phyloP scores from a whole-genome alignment of 192 early-diverging fungal species.

The Coemansia sp. region DNA sequence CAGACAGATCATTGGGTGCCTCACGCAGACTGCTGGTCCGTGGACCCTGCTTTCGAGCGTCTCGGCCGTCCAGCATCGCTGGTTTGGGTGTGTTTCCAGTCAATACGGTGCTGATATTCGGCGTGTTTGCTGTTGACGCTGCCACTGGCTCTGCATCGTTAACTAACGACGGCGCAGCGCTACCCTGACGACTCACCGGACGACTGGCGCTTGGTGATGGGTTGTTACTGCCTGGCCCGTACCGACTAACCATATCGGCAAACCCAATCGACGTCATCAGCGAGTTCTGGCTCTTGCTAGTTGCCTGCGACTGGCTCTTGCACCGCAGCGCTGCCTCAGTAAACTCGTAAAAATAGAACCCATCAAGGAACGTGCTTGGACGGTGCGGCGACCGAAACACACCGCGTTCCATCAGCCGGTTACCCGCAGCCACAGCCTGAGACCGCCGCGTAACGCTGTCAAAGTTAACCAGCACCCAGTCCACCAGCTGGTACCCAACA shows the following conservation, averaged over 20 bases:
- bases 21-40: neutral
- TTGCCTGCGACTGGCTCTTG: constrained; percentile 8
- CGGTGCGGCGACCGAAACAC: constrained; percentile 65
- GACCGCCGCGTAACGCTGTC: constrained; percentile 71
- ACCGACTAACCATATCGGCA: constrained; percentile 14
- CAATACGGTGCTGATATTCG: neutral
- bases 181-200: constrained; percentile 47
- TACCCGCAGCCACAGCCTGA: constrained; percentile 77
- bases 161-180: constrained; percentile 32
- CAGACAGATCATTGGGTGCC: neutral
- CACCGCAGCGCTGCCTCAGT: constrained; percentile 20
- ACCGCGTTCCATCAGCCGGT: constrained; percentile 70
- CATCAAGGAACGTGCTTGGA: constrained; percentile 79
- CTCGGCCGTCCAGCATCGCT: neutral
- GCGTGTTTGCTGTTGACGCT: neutral
- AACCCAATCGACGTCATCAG: constrained; percentile 29
- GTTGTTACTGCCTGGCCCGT: constrained; percentile 19
- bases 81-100: neutral
- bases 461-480: constrained; percentile 83
- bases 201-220: constrained; percentile 38
- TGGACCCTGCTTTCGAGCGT: neutral
- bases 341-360: constrained; percentile 79
- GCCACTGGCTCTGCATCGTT: constrained; percentile 14
- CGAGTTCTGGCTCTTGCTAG: constrained; percentile 12
- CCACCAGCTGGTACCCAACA: constrained; percentile 80